These are phyloP conservation scores for Millerozyma miso DNA, from an alignment of 805 yeast species.

Conservation along the genomic window DNA sequence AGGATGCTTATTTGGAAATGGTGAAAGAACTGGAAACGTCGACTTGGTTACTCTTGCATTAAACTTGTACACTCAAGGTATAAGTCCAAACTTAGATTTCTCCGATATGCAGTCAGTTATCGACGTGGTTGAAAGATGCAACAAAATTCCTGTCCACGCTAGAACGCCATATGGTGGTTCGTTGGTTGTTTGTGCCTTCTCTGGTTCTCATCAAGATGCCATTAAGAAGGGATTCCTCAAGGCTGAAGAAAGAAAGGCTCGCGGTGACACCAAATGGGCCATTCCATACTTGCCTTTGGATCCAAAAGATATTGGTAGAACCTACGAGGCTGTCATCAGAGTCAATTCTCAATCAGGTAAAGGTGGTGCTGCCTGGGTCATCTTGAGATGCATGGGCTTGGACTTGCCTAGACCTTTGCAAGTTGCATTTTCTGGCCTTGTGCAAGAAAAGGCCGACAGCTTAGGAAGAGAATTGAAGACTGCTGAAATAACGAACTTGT, in stretches of 20 bases:
- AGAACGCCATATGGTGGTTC: slow-evolving; percentile 84
- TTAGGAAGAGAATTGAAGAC: slow-evolving; percentile 69
- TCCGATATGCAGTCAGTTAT: slow-evolving; percentile 62
- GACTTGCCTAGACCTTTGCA: slow-evolving; percentile 81
- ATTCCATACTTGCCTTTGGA: slow-evolving; percentile 82
- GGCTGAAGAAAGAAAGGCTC: slow-evolving; percentile 37
- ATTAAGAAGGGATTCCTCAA: slow-evolving; percentile 73
- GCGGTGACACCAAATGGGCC: slow-evolving; percentile 50
- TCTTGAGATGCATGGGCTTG: slow-evolving; percentile 67
- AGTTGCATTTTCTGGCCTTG: slow-evolving; percentile 67
- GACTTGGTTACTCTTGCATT: slow-evolving; percentile 75
- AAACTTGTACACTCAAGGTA: slow-evolving; percentile 76
- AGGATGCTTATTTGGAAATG: slow-evolving; percentile 82
- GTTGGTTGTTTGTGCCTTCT: slow-evolving; percentile 76
- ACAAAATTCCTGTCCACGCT: slow-evolving; percentile 73
- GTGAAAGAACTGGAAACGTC: slow-evolving; percentile 86
- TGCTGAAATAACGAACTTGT: slow-evolving; percentile 60
- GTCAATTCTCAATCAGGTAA: slow-evolving; percentile 87
- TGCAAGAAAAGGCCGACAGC: slow-evolving; percentile 65
- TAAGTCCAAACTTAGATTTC: slow-evolving; percentile 66
- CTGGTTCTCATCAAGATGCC: slow-evolving; percentile 87
- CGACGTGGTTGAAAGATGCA: slow-evolving; percentile 72
- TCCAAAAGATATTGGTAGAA: slow-evolving; percentile 80
- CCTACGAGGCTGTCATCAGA: slow-evolving; percentile 88
- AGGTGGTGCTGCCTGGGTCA: slow-evolving; percentile 89